Evolutionary conservation across 306 rosid genomes (phyloP), one percentile per base, ranked within the genome.

Genomic region (Canavalia ensiformis): DNA sequence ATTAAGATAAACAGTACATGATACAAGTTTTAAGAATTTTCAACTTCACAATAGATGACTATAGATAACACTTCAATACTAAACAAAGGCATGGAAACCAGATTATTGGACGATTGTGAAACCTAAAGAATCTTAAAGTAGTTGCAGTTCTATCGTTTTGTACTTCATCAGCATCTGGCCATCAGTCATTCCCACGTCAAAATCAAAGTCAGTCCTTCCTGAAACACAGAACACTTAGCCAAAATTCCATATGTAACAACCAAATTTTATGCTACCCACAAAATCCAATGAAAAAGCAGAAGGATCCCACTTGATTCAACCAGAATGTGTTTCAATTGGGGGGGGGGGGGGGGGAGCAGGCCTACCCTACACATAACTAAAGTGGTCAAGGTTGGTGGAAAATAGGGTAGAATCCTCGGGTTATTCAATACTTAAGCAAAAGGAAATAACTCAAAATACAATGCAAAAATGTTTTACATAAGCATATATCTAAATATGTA

Each of bases 191-290:
- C 63, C 68, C 68, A 37, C 35, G 25, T 78, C 31, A 35, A 78
- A 11, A 45, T 13, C 63, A 39, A 69, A 74, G 33, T 79, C 66
- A 84, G 74, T 51, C 81, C 74, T 84, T 79, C 84, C 87, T 84
- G 87, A 58, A 79, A 84, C 75, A 84, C 45, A 50, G 7, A 59
- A 75, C 72, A 34, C 55, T 30, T 12, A 18, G 66, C 80, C 79
- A 28, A 54, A 77, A 42, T 62, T 60, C 54, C 49, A 59, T 6
- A 7, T 13, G 7, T 41, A 18, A 76, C 74, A 83, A 42, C 12
- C 2, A 58, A 57, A 33, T 0, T 75, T 35, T 35, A 10, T 55
- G 51, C 51, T 62, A 13, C 50, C 64, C n/a, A 62, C 4, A 62
- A 62, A 8, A n/a, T n/a, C 34, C 18, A 81, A 7, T 63, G 58